Evolutionary conservation across 768 basidiomycete species (phyloP), one percentile per base, ranked within the genome.

Genomic region (Termitomyces sp.): DNA sequence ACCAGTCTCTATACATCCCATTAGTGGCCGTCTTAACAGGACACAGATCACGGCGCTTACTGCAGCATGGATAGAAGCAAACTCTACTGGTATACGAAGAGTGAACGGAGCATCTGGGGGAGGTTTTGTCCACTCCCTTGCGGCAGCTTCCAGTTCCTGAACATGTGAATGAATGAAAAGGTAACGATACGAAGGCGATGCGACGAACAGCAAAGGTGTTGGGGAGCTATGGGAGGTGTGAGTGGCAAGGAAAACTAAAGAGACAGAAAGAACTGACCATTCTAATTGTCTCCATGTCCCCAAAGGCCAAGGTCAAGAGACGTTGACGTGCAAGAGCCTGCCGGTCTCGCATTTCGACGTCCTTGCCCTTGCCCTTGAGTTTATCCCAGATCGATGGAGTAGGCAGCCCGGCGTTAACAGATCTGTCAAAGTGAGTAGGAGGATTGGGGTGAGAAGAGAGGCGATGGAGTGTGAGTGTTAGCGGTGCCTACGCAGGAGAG

Each of bases 61-160:
- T 51, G 91, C 87, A 57, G 92, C 92, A 67, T 91, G 88, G 36
- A 92, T 80, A 32, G 92, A 92, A 2, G 90, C 92, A 74, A 83
- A 93, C 73, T 94, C 92, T n/a, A 91, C 88, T 2, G 92, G 92
- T 0, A 94, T 85, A 28, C 92, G 89, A 59, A 94, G 76, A 63
- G 81, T 80, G 77, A 94, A 91, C 49, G 81, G 74, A 44, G 84
- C 88, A 71, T 89, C 90, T 57, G 91, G 90, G 16, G 92, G 91
- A 13, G 92, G 91, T 68, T 91, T 92, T 28, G 88, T 85, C 92
- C 92, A 94, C 60, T 92, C 90, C 69, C 89, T 81, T 12, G 91
- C 92, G 51, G 89, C 81, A 32, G 81, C 83, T 66, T 92, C 90
- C 24, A 93, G 84, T 74, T 94, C 92, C 92, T 94, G 60, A 18